These are phyloP conservation scores for Cladobotryum protrusum DNA, from an alignment of 2,329 filamentous ascomycete species.

Conservation along the genomic window DNA sequence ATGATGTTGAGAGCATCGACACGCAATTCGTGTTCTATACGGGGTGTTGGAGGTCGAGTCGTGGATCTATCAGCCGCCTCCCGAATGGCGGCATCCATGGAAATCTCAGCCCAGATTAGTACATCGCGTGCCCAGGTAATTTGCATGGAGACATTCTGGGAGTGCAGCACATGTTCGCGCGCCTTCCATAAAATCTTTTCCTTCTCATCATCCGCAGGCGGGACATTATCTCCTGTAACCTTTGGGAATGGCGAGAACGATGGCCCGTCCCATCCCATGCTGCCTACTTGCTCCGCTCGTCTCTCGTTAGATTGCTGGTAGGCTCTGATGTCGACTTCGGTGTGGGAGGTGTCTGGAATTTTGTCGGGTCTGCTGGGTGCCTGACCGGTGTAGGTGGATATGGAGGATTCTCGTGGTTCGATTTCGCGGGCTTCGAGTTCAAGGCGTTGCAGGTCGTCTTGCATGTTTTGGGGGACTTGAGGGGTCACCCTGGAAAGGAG, in stretches of 20 bases:
- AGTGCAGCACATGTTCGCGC: slow-evolving; percentile 76
- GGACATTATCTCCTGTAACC: slow-evolving; percentile 79
- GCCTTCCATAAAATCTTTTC: slow-evolving; percentile 84
- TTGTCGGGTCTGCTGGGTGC: slow-evolving; percentile 7
- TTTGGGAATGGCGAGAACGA: slow-evolving; percentile 91
- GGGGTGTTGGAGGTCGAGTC: slow-evolving; percentile 69
- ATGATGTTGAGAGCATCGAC: slow-evolving; percentile 90
- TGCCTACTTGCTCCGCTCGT: slow-evolving; percentile 23
- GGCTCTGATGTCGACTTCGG: slow-evolving; percentile 4
- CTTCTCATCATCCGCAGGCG: slow-evolving; percentile 89
- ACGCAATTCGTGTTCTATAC: slow-evolving; percentile 80
- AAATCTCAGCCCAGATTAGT: slow-evolving; percentile 79
- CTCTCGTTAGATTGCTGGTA: slow-evolving; percentile 4
- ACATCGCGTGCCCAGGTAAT: slow-evolving; percentile 94
- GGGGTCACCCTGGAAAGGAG: slow-evolving; percentile 69
- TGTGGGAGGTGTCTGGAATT: not conserved
- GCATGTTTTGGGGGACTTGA: slow-evolving; percentile 94
- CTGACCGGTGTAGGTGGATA: slow-evolving; percentile 25
- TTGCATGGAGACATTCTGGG: slow-evolving; percentile 93
- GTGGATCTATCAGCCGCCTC: slow-evolving; percentile 39
- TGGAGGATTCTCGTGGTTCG: slow-evolving; percentile 28
- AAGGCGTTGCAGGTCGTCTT: slow-evolving; percentile 85
- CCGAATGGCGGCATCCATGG: slow-evolving; percentile 68
- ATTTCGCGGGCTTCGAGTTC: slow-evolving; percentile 66
- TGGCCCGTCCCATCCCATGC: slow-evolving; percentile 52